These are phyloP conservation scores for Chalciporus pseudorubinellus DNA, from an alignment of 768 basidiomycete species.

Conservation along the genomic window DNA sequence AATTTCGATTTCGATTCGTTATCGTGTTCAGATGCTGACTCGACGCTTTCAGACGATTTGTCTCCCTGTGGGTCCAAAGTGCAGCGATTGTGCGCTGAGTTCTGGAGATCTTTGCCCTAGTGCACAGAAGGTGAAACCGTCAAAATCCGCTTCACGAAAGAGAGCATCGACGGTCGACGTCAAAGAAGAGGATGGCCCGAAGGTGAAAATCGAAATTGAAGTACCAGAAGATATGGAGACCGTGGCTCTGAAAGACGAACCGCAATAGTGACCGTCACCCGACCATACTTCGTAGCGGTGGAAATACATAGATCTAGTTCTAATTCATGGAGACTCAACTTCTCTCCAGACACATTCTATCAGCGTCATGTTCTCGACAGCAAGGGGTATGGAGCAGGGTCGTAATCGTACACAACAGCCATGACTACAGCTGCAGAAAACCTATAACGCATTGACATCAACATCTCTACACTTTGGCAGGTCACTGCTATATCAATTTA, in stretches of 20 bases:
- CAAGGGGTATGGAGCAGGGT: too few relatives aligned
- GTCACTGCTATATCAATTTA: neutral
- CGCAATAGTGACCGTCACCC: neutral
- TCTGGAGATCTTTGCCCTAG: constrained; percentile 63
- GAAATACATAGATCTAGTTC: too few relatives aligned
- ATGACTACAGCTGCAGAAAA: too few relatives aligned
- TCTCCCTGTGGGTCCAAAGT: constrained; percentile 61
- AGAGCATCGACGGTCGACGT: neutral
- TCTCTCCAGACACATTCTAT: too few relatives aligned
- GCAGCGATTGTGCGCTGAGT: constrained; percentile 61
- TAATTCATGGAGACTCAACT: too few relatives aligned
- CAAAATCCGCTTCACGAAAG: constrained; percentile 12
- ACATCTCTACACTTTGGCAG: too few relatives aligned
- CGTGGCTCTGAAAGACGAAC: neutral
- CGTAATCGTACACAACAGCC: too few relatives aligned
- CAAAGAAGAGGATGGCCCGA: constrained; percentile 29
- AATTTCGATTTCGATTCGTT: too few relatives aligned
- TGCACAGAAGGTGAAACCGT: constrained; percentile 36
- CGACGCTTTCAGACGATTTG: constrained; percentile 72
- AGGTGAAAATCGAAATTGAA: constrained; percentile 41
- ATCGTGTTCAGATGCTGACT: too few relatives aligned
- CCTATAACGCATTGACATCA: too few relatives aligned
- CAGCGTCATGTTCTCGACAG: too few relatives aligned
- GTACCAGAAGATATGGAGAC: neutral
- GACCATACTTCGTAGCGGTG: too few relatives aligned